Evolutionary conservation across 2,329 filamentous ascomycete genomes (phyloP).

Genomic region (Ophiognomonia clavigignenti-juglandacearum): DNA sequence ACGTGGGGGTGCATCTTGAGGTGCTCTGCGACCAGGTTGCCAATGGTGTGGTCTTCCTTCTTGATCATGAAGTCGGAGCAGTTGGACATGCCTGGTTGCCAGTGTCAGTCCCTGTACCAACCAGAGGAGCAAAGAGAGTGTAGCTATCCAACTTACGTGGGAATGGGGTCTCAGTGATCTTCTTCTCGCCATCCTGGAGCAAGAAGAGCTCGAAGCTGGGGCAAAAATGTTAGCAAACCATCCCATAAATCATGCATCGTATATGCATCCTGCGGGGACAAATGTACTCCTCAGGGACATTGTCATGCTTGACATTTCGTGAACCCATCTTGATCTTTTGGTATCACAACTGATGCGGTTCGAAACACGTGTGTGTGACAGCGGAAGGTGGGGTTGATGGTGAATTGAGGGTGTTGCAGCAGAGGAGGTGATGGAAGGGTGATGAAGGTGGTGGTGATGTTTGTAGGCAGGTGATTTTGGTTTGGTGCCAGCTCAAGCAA

Average conservation of each 20-base stretch:
- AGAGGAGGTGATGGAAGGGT: no score
- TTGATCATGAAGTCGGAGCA: conserved; percentile 93
- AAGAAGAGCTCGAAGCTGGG: conserved; percentile 89
- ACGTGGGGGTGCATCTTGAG: conserved; percentile 82
- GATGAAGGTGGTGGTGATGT: no score
- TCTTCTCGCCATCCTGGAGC: conserved; percentile 83
- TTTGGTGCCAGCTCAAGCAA: no score
- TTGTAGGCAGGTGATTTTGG: no score
- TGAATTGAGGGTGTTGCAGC: no score
- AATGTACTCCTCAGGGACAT: conserved; percentile 29
- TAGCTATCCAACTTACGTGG: conserved; percentile 63
- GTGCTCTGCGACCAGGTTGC: conserved; percentile 81
- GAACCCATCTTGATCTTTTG: conserved; percentile 24
- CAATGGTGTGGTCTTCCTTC: conserved; percentile 96
- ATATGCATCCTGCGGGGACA: not conserved
- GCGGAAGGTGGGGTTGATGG: no score
- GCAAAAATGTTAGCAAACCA: conserved; percentile 17
- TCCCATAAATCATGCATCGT: not conserved
- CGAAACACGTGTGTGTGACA: no score
- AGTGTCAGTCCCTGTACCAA: not conserved
- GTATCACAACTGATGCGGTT: no score
- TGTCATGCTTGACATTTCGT: conserved; percentile 35
- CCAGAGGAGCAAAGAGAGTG: not conserved
- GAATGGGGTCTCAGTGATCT: conserved; percentile 82
- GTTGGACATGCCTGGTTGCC: conserved; percentile 72